These are phyloP conservation scores for Podospora didyma DNA, from an alignment of 495 filamentous ascomycete species.

Conservation along the genomic window DNA sequence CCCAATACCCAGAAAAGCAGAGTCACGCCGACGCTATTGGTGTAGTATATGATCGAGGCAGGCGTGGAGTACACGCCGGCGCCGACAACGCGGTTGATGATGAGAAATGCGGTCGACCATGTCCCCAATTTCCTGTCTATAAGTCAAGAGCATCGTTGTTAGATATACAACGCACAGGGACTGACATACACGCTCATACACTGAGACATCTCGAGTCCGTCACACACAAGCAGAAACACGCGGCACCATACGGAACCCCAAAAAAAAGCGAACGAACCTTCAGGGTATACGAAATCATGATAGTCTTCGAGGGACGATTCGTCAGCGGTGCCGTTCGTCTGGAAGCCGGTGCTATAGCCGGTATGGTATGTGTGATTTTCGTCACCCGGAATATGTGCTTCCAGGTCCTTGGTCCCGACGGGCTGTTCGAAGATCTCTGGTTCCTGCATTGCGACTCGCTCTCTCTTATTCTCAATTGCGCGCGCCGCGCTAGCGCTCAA, in stretches of 20 bases:
- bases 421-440: conserved; percentile 34
- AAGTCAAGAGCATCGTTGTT: not conserved
- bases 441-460: conserved; percentile 27
- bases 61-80: conserved; percentile 29
- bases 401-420: conserved; percentile 23
- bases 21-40: conserved; percentile 29
- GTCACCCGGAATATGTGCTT: conserved; percentile 12
- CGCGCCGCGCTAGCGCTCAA: not conserved
- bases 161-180: not conserved
- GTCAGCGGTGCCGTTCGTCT: conserved; percentile 12
- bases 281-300: conserved; percentile 34
- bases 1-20: conserved; percentile 31
- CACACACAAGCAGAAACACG: not conserved
- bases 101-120: conserved; percentile 32
- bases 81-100: conserved; percentile 32
- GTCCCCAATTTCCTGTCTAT: conserved; percentile 30
- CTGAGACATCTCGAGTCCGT: not conserved
- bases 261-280: conserved; percentile 22
- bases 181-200: not conserved
- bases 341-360: conserved; percentile 16
- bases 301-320: conserved; percentile 24
- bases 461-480: not conserved
- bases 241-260: not conserved
- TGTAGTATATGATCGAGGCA: conserved; percentile 20
- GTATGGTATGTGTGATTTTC: conserved; percentile 24